Evolutionary conservation across 164 flowering plant species (phyloP).

Genomic region (Umbellularia californica): DNA sequence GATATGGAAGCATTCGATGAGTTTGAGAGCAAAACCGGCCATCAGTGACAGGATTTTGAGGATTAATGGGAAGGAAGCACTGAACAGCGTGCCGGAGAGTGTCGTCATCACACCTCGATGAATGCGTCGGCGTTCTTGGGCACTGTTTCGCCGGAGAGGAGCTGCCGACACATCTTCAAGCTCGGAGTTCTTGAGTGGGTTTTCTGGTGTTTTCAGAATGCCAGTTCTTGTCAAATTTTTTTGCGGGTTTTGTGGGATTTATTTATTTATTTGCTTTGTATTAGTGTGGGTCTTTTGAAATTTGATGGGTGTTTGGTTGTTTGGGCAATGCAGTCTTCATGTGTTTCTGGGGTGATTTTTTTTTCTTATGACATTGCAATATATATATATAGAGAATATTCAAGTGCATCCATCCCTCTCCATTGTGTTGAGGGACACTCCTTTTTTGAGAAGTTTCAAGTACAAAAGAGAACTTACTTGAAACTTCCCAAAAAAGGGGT

Average conservation of each 20-base stretch:
- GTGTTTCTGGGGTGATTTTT: background rate
- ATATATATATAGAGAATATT: no score
- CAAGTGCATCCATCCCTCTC: no score
- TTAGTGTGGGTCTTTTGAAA: background rate
- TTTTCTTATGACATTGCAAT: background rate
- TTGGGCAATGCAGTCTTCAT: background rate
- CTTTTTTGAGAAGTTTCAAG: no score
- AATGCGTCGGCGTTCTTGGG: conserved; percentile 28
- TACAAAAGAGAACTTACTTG: no score
- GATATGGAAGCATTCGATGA: conserved; percentile 27
- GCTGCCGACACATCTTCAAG: conserved; percentile 47
- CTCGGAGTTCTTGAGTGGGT: conserved; percentile 53
- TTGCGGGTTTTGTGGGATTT: background rate
- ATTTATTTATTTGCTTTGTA: background rate
- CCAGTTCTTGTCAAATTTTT: background rate
- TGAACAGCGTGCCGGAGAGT: conserved; percentile 48
- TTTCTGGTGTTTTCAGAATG: background rate
- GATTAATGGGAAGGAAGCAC: conserved; percentile 35
- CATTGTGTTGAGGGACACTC: no score
- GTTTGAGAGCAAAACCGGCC: conserved; percentile 26
- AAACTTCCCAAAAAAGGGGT: no score
- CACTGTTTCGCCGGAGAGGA: conserved; percentile 14
- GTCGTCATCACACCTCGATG: conserved; percentile 31
- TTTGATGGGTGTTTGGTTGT: background rate
- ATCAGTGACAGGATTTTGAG: conserved; percentile 34